Evolutionary conservation across 805 yeast genomes (phyloP).

Genomic region (Cephaloascus albidus): DNA sequence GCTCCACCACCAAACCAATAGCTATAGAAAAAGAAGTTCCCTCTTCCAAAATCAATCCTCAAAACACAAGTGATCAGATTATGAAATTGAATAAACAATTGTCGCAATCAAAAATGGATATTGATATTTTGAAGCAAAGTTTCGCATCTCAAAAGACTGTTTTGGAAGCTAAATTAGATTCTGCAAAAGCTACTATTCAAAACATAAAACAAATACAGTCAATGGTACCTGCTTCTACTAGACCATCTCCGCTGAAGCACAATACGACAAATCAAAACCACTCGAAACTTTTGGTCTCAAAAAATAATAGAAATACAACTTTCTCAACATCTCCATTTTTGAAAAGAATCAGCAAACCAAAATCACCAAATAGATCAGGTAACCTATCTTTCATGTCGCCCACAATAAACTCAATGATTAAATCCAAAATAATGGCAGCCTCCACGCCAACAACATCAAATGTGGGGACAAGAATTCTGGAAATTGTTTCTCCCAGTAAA

Average conservation of each 20-base stretch:
- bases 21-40: neutral
- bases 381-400: slow-evolving; percentile 5
- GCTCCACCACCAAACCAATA: neutral
- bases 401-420: slow-evolving; percentile 4
- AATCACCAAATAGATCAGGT: neutral
- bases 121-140: neutral
- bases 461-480: slow-evolving; percentile 8
- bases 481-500: slow-evolving; percentile 4
- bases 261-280: slow-evolving; percentile 1
- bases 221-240: neutral
- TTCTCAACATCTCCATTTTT: slow-evolving; percentile 13
- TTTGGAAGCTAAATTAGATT: slow-evolving; percentile 21
- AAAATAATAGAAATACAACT: neutral
- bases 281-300: slow-evolving; percentile 4
- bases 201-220: slow-evolving; percentile 9
- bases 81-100: neutral
- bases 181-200: slow-evolving; percentile 18
- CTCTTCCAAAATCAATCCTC: neutral
- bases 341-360: slow-evolving; percentile 2
- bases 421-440: slow-evolving; percentile 9
- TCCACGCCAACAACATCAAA: slow-evolving; percentile 13
- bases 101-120: neutral
- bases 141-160: neutral
- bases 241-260: slow-evolving; percentile 3
- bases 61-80: too few relatives aligned